phyloP scores from a whole-genome alignment of 495 filamentous ascomycete genomes.

The Tetracladium setigerum region DNA sequence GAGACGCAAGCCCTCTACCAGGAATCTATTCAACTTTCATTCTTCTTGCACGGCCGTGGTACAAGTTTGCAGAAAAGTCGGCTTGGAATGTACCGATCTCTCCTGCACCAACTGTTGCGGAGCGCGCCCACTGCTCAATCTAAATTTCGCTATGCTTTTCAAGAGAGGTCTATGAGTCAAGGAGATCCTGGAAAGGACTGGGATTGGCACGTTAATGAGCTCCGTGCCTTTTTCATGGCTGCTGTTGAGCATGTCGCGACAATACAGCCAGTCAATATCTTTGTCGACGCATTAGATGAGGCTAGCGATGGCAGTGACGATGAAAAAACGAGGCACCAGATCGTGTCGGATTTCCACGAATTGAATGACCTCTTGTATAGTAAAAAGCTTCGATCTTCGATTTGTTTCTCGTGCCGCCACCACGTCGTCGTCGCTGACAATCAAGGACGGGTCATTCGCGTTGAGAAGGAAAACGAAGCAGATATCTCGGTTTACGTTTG shows the following conservation, averaged over 20 bases:
- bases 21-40: constrained; percentile 22
- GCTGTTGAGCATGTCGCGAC: neutral
- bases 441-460: constrained; percentile 16
- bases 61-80: constrained; percentile 40
- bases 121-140: constrained; percentile 4
- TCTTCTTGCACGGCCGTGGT: constrained; percentile 48
- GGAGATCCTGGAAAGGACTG: constrained; percentile 18
- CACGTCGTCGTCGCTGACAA: constrained; percentile 22
- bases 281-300: constrained; percentile 26
- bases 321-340: constrained; percentile 9
- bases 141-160: constrained; percentile 6
- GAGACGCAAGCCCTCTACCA: neutral
- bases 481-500: constrained; percentile 25
- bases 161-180: constrained; percentile 4
- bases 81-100: constrained; percentile 47
- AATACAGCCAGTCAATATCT: constrained; percentile 8
- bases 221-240: neutral
- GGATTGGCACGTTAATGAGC: constrained; percentile 20
- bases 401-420: constrained; percentile 34
- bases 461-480: constrained; percentile 22
- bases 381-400: constrained; percentile 4
- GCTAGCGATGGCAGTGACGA: constrained; percentile 3
- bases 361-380: constrained; percentile 2
- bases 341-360: constrained; percentile 19
- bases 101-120: constrained; percentile 28